Conservation (phyloP, 2,329 filamentous ascomycete species). For the Pyrenochaeta sp. region DNA sequence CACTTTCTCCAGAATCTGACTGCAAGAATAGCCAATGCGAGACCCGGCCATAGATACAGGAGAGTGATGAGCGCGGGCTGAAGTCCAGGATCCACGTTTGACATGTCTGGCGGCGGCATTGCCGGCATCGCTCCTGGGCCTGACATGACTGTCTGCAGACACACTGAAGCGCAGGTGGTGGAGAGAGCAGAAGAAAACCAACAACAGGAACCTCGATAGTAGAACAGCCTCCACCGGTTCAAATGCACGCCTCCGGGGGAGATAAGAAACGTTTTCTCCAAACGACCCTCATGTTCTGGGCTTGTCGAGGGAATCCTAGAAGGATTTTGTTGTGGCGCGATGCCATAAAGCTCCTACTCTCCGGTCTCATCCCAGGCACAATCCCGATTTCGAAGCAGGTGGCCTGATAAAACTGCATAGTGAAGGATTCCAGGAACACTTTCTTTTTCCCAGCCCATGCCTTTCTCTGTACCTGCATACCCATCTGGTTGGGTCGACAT, state of each 20-base stretch:
- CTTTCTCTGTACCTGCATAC: neutral
- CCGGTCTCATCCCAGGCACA: neutral
- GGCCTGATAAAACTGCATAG: too few relatives aligned
- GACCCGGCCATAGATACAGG: constrained; percentile 17
- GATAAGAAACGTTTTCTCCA: neutral
- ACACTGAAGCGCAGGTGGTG: neutral
- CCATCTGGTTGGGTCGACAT: neutral
- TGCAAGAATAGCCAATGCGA: constrained; percentile 15
- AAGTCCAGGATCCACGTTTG: constrained; percentile 14
- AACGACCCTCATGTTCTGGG: neutral
- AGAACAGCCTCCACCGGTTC: neutral
- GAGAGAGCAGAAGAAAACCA: neutral
- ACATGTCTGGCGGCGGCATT: constrained; percentile 14
- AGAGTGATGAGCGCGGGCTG: constrained; percentile 22
- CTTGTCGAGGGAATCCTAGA: neutral
- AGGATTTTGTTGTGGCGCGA: neutral
- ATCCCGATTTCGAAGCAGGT: too few relatives aligned
- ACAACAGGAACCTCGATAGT: neutral
- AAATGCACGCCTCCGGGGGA: too few relatives aligned
- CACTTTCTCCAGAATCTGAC: constrained; percentile 23
- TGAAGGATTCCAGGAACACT: neutral
- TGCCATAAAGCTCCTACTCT: neutral
- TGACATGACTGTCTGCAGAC: constrained; percentile 3
- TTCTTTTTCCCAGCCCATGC: too few relatives aligned
- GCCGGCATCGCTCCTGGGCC: neutral